Evolutionary conservation across 2,329 filamentous ascomycete genomes (phyloP).

Genomic region (Colletotrichum cordylinicola): DNA sequence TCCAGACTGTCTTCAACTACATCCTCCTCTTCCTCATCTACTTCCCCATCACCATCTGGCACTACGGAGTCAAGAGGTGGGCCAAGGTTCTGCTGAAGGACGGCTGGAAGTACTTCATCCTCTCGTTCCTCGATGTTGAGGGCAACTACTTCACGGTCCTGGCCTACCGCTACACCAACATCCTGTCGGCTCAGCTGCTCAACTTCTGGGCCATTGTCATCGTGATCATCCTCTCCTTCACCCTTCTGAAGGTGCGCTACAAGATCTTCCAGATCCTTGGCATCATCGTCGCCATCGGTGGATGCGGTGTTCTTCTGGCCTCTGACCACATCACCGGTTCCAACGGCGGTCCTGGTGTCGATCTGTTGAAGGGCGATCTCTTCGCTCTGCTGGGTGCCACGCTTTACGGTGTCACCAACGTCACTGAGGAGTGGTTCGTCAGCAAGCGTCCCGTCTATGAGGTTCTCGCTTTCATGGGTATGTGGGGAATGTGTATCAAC

Average conservation of each 20-base stretch:
- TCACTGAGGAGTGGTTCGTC: conserved; percentile 94
- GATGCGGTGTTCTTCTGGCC: conserved; percentile 84
- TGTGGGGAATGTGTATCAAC: conserved; percentile 91
- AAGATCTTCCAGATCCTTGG: conserved; percentile 83
- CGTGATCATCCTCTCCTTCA: conserved; percentile 84
- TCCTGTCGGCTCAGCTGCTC: conserved; percentile 91
- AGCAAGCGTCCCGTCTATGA: conserved; percentile 88
- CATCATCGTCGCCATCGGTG: conserved; percentile 89
- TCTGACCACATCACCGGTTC: conserved; percentile 84
- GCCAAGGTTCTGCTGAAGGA: conserved; percentile 66
- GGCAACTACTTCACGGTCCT: conserved; percentile 98
- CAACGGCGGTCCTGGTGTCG: conserved; percentile 70
- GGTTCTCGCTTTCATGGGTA: conserved; percentile 87
- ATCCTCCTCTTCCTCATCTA: conserved; percentile 83
- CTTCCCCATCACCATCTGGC: conserved; percentile 78
- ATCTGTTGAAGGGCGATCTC: conserved; percentile 88
- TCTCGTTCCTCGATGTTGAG: conserved; percentile 92
- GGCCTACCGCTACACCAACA: conserved; percentile 90
- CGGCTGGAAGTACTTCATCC: conserved; percentile 93
- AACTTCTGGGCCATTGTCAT: conserved; percentile 99
- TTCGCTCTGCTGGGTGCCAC: conserved; percentile 90
- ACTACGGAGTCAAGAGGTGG: conserved; percentile 79
- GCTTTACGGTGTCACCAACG: conserved; percentile 90
- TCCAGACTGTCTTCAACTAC: conserved; percentile 97
- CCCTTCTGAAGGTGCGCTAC: conserved; percentile 87